phyloP scores from a whole-genome alignment of 306 rosid species.

The Luffa aegyptiaca region DNA sequence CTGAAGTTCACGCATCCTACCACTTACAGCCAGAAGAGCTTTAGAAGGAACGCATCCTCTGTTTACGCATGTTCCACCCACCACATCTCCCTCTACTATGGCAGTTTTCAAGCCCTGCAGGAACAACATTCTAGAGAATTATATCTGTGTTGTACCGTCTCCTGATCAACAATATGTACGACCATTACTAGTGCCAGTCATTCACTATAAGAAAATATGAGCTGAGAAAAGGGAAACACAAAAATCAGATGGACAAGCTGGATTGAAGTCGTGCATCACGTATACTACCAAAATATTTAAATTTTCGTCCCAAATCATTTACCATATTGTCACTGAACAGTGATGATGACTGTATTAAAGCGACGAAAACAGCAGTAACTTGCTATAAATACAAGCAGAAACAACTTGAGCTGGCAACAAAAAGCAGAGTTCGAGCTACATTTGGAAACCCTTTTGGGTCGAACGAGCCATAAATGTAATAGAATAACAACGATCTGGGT shows the following conservation, averaged over 20 bases:
- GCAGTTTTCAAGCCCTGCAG: constrained; percentile 94
- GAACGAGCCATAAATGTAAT: neutral
- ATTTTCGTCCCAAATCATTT: neutral
- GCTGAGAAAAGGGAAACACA: no score
- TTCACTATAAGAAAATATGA: no score
- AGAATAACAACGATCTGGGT: neutral
- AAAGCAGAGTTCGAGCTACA: neutral
- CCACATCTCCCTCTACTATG: constrained; percentile 86
- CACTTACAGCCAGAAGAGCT: constrained; percentile 96
- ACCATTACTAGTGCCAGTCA: neutral
- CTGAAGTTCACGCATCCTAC: constrained; percentile 93
- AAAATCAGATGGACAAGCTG: neutral
- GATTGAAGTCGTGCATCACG: neutral
- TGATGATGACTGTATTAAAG: neutral
- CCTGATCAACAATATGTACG: neutral
- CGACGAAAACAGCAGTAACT: neutral
- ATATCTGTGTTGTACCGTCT: neutral
- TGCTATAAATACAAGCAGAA: neutral
- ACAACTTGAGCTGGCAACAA: neutral
- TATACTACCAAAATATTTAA: neutral
- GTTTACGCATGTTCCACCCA: constrained; percentile 96
- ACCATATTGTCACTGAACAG: neutral
- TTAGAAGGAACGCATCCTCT: constrained; percentile 98
- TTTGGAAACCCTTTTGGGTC: neutral
- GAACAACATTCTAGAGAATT: neutral